Base-by-base conservation (phyloP, 202 grass and related monocot genomes). In the Musa balbisiana region DNA sequence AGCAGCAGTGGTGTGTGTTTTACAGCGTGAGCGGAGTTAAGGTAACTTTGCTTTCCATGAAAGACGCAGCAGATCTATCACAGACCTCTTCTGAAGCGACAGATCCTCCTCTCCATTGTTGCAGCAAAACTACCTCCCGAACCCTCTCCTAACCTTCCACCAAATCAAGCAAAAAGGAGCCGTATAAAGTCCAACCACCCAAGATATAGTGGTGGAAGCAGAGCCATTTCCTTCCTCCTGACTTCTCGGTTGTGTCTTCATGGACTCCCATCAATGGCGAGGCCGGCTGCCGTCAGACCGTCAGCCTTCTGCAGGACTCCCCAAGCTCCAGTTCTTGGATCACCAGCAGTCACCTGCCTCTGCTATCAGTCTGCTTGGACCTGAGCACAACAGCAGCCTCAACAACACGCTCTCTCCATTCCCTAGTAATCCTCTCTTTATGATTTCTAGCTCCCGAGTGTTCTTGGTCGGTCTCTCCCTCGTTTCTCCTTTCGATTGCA, bases 181-280 rank as follows among this genome's bases (percentile, higher is more conserved):
- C 52, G 2, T 55, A 74, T 24, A 74, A 60, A 74, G 10, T 26
- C 25, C 25, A 14, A 33, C 24, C 64, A 24, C 29, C 64, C 2
- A 33, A 67, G 64, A 16, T 26, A 33, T 14, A 43, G 26, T 3
- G 33, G 33, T 43, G 12, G 5, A 67, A 33, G 25, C 64, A 43
- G 12, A 43, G 3, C 8, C 53, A 55, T 58, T 29, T 27, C 52
- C 72, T 74, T 73, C 22, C 54, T 19, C n/a, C 50, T 23, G 10
- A 26, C 9, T 49, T 23, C 49, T 52, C 11, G 49, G 4, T 43
- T 20, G 69, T 52, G 73, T 22, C 64, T 78, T 52, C 62, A 78
- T 78, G 76, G 76, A 78, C 50, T 78, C 76, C 76, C 51, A 78
- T 78, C 63, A 55, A 69, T 69, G 76, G 76, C 67, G 64, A 68